Evolutionary conservation across 2,329 filamentous ascomycete genomes (phyloP).

Genomic region (Colletotrichum liriopes): DNA sequence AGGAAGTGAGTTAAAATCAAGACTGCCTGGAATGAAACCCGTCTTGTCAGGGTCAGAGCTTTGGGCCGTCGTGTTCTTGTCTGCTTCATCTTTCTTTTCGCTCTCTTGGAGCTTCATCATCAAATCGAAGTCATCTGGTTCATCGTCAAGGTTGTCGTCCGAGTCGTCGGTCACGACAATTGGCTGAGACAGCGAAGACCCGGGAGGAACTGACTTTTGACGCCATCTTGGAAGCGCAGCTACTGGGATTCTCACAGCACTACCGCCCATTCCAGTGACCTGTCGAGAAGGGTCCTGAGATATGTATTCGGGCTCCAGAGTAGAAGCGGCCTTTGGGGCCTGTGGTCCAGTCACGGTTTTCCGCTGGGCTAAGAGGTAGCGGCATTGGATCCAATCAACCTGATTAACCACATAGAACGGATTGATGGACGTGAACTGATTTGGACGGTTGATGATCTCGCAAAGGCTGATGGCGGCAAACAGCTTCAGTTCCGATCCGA

Average conservation of each 20-base stretch:
- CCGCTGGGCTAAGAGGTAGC: conserved; percentile 79
- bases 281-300: conserved; percentile 46
- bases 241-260: conserved; percentile 47
- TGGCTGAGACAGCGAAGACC: conserved; percentile 1
- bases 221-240: conserved; percentile 46
- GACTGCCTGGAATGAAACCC: conserved; percentile 75
- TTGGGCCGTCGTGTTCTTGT: not conserved
- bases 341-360: not conserved
- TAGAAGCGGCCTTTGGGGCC: not conserved
- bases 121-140: conserved; percentile 44
- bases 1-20: conserved; percentile 75
- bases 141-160: conserved; percentile 23
- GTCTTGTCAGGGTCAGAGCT: conserved; percentile 47
- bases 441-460: conserved; percentile 85
- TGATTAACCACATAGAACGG: conserved; percentile 82
- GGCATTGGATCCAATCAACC: conserved; percentile 90
- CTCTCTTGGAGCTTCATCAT: conserved; percentile 43
- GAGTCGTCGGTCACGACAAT: not conserved
- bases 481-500: conserved; percentile 75
- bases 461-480: conserved; percentile 79
- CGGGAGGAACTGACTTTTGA: conserved; percentile 10
- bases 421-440: conserved; percentile 67
- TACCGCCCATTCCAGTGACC: conserved; percentile 25
- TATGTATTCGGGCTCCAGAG: conserved; percentile 44
- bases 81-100: not conserved